These are phyloP conservation scores for Closterium sp. DNA, from an alignment of 139 green algal species.

Conservation along the genomic window DNA sequence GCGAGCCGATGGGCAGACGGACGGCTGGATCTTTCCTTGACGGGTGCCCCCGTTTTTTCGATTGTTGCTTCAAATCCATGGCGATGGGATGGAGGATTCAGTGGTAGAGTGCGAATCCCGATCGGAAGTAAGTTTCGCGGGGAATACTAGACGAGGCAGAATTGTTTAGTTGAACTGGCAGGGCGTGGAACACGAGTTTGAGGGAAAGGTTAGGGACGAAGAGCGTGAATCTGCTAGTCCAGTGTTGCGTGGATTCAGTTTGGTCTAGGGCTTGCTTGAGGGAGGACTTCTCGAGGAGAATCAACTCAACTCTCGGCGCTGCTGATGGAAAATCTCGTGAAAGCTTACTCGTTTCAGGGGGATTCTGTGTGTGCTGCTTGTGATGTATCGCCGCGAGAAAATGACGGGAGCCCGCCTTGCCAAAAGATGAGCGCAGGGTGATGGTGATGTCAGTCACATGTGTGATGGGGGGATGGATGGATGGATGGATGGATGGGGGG, in stretches of 20 bases:
- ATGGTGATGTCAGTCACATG: not conserved
- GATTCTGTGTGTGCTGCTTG: too few relatives aligned
- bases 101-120: not conserved
- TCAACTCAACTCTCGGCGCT: not conserved
- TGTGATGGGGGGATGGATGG: not conserved
- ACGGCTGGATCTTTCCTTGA: not conserved
- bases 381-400: too few relatives aligned
- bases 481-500: not conserved
- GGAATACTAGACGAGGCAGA: not conserved
- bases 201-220: not conserved
- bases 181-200: not conserved
- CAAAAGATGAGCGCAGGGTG: not conserved
- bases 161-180: not conserved
- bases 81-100: not conserved
- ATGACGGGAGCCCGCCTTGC: not conserved
- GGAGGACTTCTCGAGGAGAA: not conserved
- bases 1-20: not conserved
- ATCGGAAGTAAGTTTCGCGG: not conserved
- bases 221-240: not conserved
- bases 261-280: too few relatives aligned
- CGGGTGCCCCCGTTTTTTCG: not conserved
- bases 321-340: not conserved
- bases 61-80: not conserved
- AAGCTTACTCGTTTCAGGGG: not conserved
- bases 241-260: not conserved